Base-by-base conservation (phyloP, 2,329 filamentous ascomycete species). In the Setomelanomma holmii region DNA sequence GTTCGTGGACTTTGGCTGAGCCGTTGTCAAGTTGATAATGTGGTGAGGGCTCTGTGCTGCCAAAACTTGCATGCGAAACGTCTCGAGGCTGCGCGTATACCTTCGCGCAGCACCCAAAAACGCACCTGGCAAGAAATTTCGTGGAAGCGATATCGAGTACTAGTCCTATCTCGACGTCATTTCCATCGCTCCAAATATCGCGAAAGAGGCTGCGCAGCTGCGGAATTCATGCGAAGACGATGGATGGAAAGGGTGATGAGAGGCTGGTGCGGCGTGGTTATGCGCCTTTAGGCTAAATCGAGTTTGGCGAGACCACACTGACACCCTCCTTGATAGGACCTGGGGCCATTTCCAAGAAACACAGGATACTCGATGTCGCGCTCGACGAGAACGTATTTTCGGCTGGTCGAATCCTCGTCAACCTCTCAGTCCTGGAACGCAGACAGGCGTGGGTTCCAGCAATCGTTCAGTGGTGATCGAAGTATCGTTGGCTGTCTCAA, bases 201-300 rank as follows among this genome's bases (percentile, higher is more conserved):
- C 14, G 27, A 14, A 30, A 8, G 27, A 30, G 27, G 27, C 27
- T 30, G 27, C 27, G 27, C 5, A 14, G 14, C 14, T 14, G 27
- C 27, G 27, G 27, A 8, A n/a, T 17, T 40, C 16, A 40, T 40
- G 21, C 38, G 21, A 23, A 21, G 10, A 22, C 7, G 11, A 14
- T 19, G 17, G 8, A 19, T 38, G 38, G 12, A 6, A 16, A 10
- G 17, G 19, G n/a, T 4, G 21, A 16, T 17, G 30, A 23, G 43
- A 36, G 43, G 43, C 33, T 17, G 17, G 38, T 45, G 43, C 42
- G 42, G 42, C 42, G 22, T 21, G 21, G 42, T 38, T 45, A 17
- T 6, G 12, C 42, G 30, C 34, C n/a, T 16, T 8, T 14, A 19
- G 22, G 10, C 11, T 19, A 14, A 14, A 21, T 21, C 10, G 10